Percentiles rank a stretch among this genome's conserved stretches.
Evolutionary conservation across 768 basidiomycete species (phyloP).

Genomic region (Gymnopilus junonius): DNA sequence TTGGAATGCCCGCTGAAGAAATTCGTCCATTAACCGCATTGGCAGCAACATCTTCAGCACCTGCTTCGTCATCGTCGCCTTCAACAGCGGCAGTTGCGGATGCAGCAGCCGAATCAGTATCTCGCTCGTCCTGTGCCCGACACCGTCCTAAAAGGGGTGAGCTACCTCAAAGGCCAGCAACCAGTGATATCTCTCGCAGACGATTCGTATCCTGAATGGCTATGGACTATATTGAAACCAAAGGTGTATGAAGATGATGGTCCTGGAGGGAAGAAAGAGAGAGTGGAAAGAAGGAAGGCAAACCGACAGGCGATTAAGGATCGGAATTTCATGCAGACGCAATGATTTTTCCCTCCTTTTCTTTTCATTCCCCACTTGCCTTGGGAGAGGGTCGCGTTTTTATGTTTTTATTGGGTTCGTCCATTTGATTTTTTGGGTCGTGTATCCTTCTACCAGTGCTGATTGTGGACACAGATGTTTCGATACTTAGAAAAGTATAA

Average conservation of each 20-base stretch:
- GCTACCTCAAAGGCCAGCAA: slow-evolving; percentile 82
- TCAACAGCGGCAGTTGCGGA: neutral
- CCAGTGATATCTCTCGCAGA: slow-evolving; percentile 80
- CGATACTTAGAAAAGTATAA: no score
- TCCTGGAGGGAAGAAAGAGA: slow-evolving; percentile 71
- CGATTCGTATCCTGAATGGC: slow-evolving; percentile 86
- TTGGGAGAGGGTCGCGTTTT: neutral
- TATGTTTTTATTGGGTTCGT: neutral
- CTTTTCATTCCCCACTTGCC: neutral
- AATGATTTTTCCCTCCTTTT: slow-evolving; percentile 42
- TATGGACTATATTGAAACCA: slow-evolving; percentile 78
- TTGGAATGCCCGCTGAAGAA: neutral
- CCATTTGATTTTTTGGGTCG: no score
- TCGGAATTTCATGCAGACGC: slow-evolving; percentile 85
- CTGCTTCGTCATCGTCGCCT: neutral
- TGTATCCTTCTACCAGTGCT: neutral
- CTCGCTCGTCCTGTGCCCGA: slow-evolving; percentile 71
- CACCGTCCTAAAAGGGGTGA: slow-evolving; percentile 78
- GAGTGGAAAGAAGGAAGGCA: slow-evolving; percentile 57
- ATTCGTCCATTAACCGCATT: neutral
- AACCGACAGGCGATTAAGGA: slow-evolving; percentile 79
- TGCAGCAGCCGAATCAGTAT: slow-evolving; percentile 9
- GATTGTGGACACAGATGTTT: no score
- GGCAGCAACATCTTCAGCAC: neutral
- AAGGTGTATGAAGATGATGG: slow-evolving; percentile 70